These are phyloP conservation scores for Tephrocybe sp. DNA, from an alignment of 768 basidiomycete genomes.

Conservation along the genomic window DNA sequence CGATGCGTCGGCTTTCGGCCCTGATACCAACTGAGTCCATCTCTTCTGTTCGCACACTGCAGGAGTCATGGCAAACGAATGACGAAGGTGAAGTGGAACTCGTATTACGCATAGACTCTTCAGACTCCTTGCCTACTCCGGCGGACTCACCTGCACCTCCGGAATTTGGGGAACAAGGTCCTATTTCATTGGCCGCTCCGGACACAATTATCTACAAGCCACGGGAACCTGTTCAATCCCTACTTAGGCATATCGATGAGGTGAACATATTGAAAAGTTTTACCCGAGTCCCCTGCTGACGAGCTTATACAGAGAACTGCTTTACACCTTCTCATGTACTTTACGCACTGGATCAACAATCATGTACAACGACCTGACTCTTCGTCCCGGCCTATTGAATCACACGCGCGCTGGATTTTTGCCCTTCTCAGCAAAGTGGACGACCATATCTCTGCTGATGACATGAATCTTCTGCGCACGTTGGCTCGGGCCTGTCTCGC, in stretches of 20 bases:
- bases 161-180: constrained; percentile 13
- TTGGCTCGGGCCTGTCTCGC: constrained; percentile 71
- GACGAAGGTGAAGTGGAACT: constrained; percentile 46
- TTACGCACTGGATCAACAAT: constrained; percentile 75
- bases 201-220: constrained; percentile 26
- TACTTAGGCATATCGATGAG: constrained; percentile 66
- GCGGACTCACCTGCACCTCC: constrained; percentile 35
- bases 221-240: constrained; percentile 58
- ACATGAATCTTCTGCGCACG: constrained; percentile 73
- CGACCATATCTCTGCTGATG: constrained; percentile 68
- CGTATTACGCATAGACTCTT: constrained; percentile 30
- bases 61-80: constrained; percentile 32
- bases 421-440: constrained; percentile 70
- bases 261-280: too few species aligned
- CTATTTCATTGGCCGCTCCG: background rate
- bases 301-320: constrained; percentile 53
- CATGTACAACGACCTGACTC: constrained; percentile 49
- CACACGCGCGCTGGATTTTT: constrained; percentile 80
- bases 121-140: constrained; percentile 42
- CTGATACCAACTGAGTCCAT: constrained; percentile 36
- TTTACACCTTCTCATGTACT: constrained; percentile 81
- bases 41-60: constrained; percentile 9
- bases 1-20: constrained; percentile 16
- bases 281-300: constrained; percentile 9
- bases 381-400: constrained; percentile 42